These are phyloP conservation scores for Penicillium ochrochloron DNA, from an alignment of 495 filamentous ascomycete species.

Conservation along the genomic window DNA sequence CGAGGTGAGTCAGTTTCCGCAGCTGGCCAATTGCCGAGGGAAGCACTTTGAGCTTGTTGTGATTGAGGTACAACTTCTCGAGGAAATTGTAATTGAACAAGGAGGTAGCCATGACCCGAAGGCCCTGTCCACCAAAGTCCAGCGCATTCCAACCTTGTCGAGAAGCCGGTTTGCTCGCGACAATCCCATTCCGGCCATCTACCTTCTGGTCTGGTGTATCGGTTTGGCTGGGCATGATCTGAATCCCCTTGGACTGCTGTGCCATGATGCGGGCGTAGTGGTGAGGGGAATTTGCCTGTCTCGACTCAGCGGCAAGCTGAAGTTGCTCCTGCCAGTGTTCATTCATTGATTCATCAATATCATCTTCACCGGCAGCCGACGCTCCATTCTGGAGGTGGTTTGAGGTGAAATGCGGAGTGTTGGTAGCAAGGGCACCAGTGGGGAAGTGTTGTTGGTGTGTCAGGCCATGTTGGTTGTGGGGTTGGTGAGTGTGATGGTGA, in stretches of 20 bases:
- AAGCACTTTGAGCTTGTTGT: conserved; percentile 81
- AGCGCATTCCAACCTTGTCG: conserved; percentile 88
- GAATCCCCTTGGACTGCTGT: conserved; percentile 64
- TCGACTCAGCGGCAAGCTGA: conserved; percentile 73
- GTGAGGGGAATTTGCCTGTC: conserved; percentile 64
- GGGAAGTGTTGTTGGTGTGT: conserved; percentile 83
- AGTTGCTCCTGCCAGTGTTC: conserved; percentile 92
- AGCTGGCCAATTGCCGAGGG: conserved; percentile 80
- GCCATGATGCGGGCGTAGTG: conserved; percentile 65
- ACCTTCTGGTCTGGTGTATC: conserved; percentile 63
- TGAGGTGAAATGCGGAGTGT: conserved; percentile 76
- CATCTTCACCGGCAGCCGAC: conserved; percentile 58
- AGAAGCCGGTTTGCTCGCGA: conserved; percentile 58
- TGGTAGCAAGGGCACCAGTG: conserved; percentile 69
- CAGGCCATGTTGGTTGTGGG: conserved; percentile 68
- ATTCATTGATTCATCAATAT: conserved; percentile 63
- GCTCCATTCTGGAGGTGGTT: conserved; percentile 78
- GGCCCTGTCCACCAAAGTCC: conserved; percentile 90
- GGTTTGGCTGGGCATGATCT: conserved; percentile 57
- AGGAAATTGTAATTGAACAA: conserved; percentile 89
- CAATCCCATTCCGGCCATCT: conserved; percentile 64
- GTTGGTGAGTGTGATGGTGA: conserved; percentile 73
- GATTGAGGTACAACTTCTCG: conserved; percentile 85
- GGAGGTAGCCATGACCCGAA: conserved; percentile 75
- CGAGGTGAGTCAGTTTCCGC: conserved; percentile 75